Conservation (phyloP, 2,329 filamentous ascomycete genomes). For the Fusarium sp. region DNA sequence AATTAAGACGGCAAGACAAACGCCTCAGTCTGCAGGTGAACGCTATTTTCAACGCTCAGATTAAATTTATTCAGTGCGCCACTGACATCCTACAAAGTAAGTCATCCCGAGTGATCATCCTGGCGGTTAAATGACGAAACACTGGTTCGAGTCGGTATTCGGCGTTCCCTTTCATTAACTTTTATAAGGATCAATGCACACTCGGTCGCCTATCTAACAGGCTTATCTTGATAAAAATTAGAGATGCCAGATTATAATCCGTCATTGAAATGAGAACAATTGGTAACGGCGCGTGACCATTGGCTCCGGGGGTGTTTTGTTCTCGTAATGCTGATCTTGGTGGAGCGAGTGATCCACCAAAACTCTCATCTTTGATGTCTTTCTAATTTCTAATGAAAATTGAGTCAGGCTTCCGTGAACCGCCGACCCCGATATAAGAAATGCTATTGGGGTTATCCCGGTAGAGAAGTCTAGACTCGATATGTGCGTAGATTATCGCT, state of each 20-base stretch:
- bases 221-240: constrained; percentile 32
- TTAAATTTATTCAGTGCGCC: no score
- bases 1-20: no score
- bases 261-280: constrained; percentile 39
- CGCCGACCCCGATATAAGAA: constrained; percentile 16
- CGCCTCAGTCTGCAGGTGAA: no score
- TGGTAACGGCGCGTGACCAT: constrained; percentile 28
- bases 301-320: constrained; percentile 6
- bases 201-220: constrained; percentile 33
- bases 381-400: constrained; percentile 33
- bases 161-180: neutral
- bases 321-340: constrained; percentile 28
- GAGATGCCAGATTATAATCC: constrained; percentile 20
- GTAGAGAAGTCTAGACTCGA: no score
- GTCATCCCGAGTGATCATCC: no score
- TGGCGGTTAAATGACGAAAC: neutral
- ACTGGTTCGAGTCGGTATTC: constrained; percentile 23
- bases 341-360: constrained; percentile 23
- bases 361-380: constrained; percentile 26
- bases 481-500: neutral
- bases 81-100: no score
- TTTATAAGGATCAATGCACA: constrained; percentile 23
- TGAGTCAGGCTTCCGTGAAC: constrained; percentile 34
- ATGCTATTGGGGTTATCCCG: neutral
- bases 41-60: no score